Base-by-base conservation (phyloP, 805 yeast species). In the Blastobotrys parvus region DNA sequence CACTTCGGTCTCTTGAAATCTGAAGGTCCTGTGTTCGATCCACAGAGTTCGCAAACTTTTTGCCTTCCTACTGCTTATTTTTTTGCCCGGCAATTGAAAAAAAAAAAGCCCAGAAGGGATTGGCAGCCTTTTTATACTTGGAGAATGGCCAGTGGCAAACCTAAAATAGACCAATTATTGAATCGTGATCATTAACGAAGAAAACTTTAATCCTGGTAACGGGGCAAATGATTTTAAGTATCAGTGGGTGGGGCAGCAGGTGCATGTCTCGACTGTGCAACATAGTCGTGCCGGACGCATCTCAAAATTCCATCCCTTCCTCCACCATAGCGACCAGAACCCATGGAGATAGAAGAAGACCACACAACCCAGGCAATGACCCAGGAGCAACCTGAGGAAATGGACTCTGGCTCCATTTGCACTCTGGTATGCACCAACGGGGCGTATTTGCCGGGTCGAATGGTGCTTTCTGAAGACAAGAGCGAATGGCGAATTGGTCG, bases 11-110 rank as follows among this genome's bases (percentile, higher is more conserved):
- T 25, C 11, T 25, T 25, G 29, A 25, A 25, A 25, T 78, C 84
- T 79, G 84, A 74, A 80, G 86, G 87, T 79, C 84, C 81, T 77
- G 85, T 77, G 85, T 80, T 80, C 86, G 81, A 80, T 77, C 85
- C 86, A 77, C 85, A 78, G 65, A 62, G 62, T 52, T 59, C 67
- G 68, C 69, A 64, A 17, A 17, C 10, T 16, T 19, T 25, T 25
- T 25, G 6, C 34, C 34, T 8, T 25, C 30, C 17, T 30, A 30
- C 13, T 17, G 16, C 34, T 5, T 15, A 7, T 30, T 4, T 11
- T 6, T 17, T 4, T n/a, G n/a, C 5, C 15, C 34, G n/a, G n/a
- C 17, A 17, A 17, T 15, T 30, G 13, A n/a, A 17, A 15, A 30
- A 15, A 30, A 7, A 6, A 30, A n/a, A n/a, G n/a, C n/a, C n/a